These are phyloP conservation scores for Talaromyces adpressus DNA, from an alignment of 495 filamentous ascomycete genomes.

Conservation along the genomic window DNA sequence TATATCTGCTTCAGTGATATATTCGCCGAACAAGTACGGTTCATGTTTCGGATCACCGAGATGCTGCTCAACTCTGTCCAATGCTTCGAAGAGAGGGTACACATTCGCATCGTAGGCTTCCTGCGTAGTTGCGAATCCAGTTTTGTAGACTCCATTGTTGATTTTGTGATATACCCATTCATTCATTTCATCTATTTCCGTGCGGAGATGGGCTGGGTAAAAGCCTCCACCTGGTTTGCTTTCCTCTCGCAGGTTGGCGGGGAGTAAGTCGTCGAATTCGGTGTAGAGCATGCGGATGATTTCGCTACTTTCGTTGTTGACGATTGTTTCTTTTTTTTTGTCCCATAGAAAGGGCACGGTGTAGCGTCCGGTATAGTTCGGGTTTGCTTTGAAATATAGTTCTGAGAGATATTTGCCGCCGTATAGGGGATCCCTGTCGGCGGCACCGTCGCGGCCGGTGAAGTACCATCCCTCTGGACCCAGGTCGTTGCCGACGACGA, in stretches of 20 bases:
- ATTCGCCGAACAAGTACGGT: background rate
- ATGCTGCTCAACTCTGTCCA: background rate
- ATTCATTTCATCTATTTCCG: background rate
- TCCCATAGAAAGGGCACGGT: constrained; percentile 43
- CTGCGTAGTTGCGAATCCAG: background rate
- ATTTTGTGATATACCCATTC: background rate
- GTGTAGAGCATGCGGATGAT: constrained; percentile 64
- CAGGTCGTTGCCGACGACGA: background rate
- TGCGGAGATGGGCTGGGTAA: background rate
- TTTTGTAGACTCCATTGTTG: background rate
- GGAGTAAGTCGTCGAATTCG: constrained; percentile 48
- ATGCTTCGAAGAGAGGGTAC: background rate
- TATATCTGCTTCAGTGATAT: background rate
- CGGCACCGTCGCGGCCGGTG: background rate
- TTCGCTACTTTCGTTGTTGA: constrained; percentile 81
- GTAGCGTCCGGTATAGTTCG: background rate
- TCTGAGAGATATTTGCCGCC: background rate
- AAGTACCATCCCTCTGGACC: background rate
- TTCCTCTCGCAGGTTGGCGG: background rate
- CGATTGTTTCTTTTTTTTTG: constrained; percentile 61
- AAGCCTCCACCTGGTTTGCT: background rate
- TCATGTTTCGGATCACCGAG: background rate
- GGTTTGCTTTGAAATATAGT: background rate
- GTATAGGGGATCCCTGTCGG: background rate
- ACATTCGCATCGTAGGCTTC: background rate